A percentile compares a stretch with the other conserved stretches of the same genome.
These are phyloP conservation scores for Cyberlindnera maclurae DNA, from an alignment of 805 yeast genomes.

Conservation along the genomic window DNA sequence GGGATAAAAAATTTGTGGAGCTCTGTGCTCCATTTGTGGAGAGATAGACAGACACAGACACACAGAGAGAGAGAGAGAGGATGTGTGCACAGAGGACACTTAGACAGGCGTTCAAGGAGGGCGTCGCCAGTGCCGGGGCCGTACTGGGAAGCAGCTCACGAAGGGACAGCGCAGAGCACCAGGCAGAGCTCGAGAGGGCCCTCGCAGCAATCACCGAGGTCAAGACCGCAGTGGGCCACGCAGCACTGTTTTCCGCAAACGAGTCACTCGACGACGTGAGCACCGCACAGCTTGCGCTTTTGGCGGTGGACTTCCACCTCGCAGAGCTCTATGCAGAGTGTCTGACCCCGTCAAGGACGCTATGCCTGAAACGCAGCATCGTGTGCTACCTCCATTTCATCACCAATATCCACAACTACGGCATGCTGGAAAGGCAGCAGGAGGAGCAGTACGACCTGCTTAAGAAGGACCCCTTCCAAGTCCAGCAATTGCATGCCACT, in stretches of 20 bases:
- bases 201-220: conserved; percentile 40
- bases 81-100: conserved; percentile 10
- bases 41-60: neutral
- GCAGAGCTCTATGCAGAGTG: conserved; percentile 32
- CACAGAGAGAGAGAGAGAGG: neutral
- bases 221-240: conserved; percentile 34
- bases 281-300: conserved; percentile 54
- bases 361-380: conserved; percentile 36
- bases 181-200: conserved; percentile 27
- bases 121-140: neutral
- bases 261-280: conserved; percentile 65
- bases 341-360: conserved; percentile 23
- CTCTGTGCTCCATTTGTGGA: neutral
- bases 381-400: conserved; percentile 39
- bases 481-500: conserved; percentile 31
- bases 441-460: conserved; percentile 30
- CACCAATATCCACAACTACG: conserved; percentile 37
- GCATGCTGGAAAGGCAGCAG: conserved; percentile 34
- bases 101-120: conserved; percentile 5
- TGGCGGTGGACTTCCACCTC: conserved; percentile 52
- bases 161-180: conserved; percentile 38
- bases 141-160: conserved; percentile 22
- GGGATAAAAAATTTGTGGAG: neutral
- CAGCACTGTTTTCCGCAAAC: conserved; percentile 62
- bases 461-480: conserved; percentile 27